Percentiles rank a stretch among this genome's conserved stretches.
Conservation (phyloP, 345 rosid genomes). For the Syzygium jambos region DNA sequence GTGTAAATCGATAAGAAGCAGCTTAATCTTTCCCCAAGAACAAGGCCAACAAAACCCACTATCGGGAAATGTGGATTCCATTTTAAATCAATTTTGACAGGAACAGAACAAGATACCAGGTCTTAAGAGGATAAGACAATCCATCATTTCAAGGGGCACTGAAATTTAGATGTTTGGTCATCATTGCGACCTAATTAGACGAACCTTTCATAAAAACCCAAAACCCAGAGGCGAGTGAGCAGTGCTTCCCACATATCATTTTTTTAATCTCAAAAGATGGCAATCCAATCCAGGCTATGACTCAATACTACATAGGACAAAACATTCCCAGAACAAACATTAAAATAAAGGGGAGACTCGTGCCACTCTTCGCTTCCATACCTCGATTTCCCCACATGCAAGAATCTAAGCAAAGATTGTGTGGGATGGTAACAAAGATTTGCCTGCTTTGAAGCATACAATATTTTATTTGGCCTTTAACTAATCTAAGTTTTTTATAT, state of each 20-base stretch:
- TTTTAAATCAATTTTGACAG: background rate
- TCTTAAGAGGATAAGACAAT: slow-evolving; percentile 19
- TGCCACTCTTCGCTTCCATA: background rate
- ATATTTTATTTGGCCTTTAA: background rate
- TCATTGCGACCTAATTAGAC: slow-evolving; percentile 1
- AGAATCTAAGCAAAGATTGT: background rate
- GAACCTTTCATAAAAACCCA: background rate
- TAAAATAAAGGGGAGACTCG: background rate
- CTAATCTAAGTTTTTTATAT: background rate
- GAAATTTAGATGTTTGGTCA: slow-evolving; percentile 42
- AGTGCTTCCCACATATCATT: background rate
- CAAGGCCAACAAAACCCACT: background rate
- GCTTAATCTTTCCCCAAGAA: background rate
- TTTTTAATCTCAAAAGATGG: background rate
- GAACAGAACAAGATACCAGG: slow-evolving; percentile 13
- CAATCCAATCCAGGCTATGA: background rate
- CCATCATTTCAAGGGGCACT: slow-evolving; percentile 57
- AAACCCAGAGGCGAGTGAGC: background rate
- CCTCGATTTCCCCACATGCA: background rate
- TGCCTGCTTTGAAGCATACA: background rate
- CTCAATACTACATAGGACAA: background rate
- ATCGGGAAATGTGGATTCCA: slow-evolving; percentile 32
- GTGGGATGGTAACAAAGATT: background rate
- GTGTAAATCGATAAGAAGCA: background rate
- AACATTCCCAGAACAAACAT: background rate